These are phyloP conservation scores for Phycomyces nitens DNA, from an alignment of 192 early-diverging fungal species.

Conservation along the genomic window DNA sequence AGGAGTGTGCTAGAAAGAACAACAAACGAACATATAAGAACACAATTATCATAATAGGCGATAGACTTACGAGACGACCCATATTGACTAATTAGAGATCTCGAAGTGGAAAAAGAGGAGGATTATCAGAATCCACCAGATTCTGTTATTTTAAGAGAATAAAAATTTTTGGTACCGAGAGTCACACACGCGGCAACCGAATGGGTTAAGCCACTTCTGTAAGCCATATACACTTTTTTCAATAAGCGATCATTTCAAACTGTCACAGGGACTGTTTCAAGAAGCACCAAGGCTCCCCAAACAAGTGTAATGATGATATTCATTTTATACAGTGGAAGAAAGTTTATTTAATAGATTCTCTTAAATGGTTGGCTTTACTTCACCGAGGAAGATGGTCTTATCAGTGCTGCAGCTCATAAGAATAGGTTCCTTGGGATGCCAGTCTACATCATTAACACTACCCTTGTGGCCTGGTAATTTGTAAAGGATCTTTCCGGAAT, in stretches of 20 bases:
- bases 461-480: slow-evolving; percentile 96
- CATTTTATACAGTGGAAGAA: neutral
- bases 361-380: slow-evolving; percentile 56
- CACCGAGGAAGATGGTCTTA: slow-evolving; percentile 84
- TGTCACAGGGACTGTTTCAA: too few relatives aligned
- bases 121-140: neutral
- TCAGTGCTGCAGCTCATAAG: slow-evolving; percentile 85
- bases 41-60: too few relatives aligned
- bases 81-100: slow-evolving; percentile 9
- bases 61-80: slow-evolving; percentile 12
- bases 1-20: slow-evolving; percentile 76
- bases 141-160: neutral
- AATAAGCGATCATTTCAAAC: too few relatives aligned
- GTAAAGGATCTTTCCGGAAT: slow-evolving; percentile 78
- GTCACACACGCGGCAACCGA: neutral
- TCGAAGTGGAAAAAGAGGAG: slow-evolving; percentile 14
- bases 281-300: too few relatives aligned
- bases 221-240: too few relatives aligned
- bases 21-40: too few relatives aligned
- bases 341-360: neutral
- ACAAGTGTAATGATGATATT: too few relatives aligned
- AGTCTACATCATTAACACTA: slow-evolving; percentile 90
- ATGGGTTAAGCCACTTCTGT: too few relatives aligned
- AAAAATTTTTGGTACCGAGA: neutral
- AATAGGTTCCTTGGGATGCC: slow-evolving; percentile 85